Evolutionary conservation across 805 yeast genomes (phyloP), one percentile per base, ranked within the genome.

Genomic region (Jamesozyma hellenica): DNA sequence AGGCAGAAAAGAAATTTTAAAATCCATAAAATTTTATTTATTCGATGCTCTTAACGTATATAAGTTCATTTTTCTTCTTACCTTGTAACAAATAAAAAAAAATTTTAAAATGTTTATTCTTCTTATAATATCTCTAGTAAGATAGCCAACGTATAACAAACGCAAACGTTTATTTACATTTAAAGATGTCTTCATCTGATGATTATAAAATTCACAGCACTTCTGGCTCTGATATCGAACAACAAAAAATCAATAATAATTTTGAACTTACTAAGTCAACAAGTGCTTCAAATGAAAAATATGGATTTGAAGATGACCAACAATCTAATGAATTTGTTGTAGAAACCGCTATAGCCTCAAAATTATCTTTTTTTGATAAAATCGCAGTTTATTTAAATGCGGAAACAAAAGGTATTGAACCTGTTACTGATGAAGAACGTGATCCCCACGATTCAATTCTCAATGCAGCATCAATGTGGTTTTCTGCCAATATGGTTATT

Each of bases 391-490:
- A 42, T 5, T 31, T 63, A 21, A 61, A 65, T 41, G 75, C 73
- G 33, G 87, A 80, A 60, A 68, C 72, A 19, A 75, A 83, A 54
- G 96, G 96, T 63, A 75, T 87, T 45, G 94, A 85, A 53, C 68
- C 80, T 30, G 73, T 87, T 38, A 76, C 82, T 10, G 94, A 82
- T 45, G 82, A 79, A 35, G 90, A 84, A 60, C 79, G 84, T 56
- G 69, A 72, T 32, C 32, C 29, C 10, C 83, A 79, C 43, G 71
- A 70, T 34, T 77, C 84, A 18, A 57, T 80, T 42, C 64, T 75
- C 62, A 73, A 72, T 49, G 82, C 90, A 27, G 83, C 86, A 32
- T 69, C 90, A 36, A 83, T 87, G 92, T 87, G 95, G 95, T 71
- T 81, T 51, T 80, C 92, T 7, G 94, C 94, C 23, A 86, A 87